Base-by-base conservation (phyloP, 495 filamentous ascomycete species). In the Aspergillus indologenus region DNA sequence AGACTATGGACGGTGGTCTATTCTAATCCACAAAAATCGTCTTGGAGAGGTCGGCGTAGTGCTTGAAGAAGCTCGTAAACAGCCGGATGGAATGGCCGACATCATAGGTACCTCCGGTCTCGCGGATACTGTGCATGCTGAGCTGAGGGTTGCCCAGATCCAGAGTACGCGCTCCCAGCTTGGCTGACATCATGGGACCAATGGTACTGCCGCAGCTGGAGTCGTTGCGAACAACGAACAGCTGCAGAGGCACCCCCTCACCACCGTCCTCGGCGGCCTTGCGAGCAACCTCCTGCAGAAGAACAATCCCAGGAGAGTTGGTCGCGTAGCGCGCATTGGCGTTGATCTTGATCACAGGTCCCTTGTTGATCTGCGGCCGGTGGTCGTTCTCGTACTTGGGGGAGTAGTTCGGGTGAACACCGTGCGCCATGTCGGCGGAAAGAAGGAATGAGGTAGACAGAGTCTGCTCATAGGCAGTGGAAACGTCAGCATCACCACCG, bases 381-480 rank as follows among this genome's bases (percentile, higher is more conserved):
- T 98, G 94, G 60, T 89, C 87, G 42, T 83, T 70, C 77, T 99
- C 94, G 73, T 98, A 96, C 75, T 98, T 98, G 60, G 72, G 81
- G 0, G 86, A 76, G 73, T 96, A 98, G 76, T 99, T 99, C 40
- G 94, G 94, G 71, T 99, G 88, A 17, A 98, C 86, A 2, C 85
- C 85, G 75, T 99, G 94, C 3, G 95, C 92, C 92, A 98, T 97
- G 71, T 99, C 94, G 43, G 95, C 95, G 8, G 92, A 96, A 61
- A 98, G 80, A 44, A 99, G 83, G 79, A 99, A 96, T 2, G 90
- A 96, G n/a, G 87, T 89, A 22, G 90, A 81, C 48, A 96, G 83
- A 15, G 90, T 93, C 76, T 98, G 91, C 73, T 98, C 94, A 66
- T 93, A 96, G 31, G 92, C 91, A 12, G 92, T 96, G 8, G 83